Evolutionary conservation across 78 protist species (phyloP).

Genomic region (Speleostelium caveatum): DNA sequence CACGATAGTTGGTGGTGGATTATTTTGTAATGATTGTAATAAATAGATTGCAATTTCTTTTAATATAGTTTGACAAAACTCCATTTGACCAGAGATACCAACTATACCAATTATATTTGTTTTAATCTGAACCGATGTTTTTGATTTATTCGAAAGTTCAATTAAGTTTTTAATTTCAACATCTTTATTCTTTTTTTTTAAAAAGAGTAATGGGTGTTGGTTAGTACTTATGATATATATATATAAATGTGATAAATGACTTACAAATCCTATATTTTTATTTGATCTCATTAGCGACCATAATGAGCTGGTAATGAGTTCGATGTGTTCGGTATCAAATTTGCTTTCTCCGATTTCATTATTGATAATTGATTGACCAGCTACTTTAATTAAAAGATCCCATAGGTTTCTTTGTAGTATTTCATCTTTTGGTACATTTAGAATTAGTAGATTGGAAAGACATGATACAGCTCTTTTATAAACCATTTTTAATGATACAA

Average conservation of each 20-base stretch:
- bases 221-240: not conserved
- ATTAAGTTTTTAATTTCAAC: slow-evolving; percentile 40
- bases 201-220: not conserved
- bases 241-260: no score
- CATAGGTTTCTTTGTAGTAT: slow-evolving; percentile 21
- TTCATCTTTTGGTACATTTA: slow-evolving; percentile 5
- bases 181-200: slow-evolving; percentile 25
- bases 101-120: slow-evolving; percentile 73
- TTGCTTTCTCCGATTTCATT: slow-evolving; percentile 9
- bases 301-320: slow-evolving; percentile 40
- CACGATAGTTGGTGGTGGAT: slow-evolving; percentile 25
- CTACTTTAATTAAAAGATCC: slow-evolving; percentile 33
- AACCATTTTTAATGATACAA: slow-evolving; percentile 9
- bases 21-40: slow-evolving; percentile 21
- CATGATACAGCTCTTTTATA: slow-evolving; percentile 44
- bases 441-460: slow-evolving; percentile 56
- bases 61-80: slow-evolving; percentile 17
- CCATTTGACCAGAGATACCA: slow-evolving; percentile 63
- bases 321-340: slow-evolving; percentile 37
- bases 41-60: slow-evolving; percentile 39
- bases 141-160: slow-evolving; percentile 14
- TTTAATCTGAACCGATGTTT: slow-evolving; percentile 3
- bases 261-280: slow-evolving; percentile 59
- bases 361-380: slow-evolving; percentile 6
- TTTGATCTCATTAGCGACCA: slow-evolving; percentile 71